Evolutionary conservation across 768 basidiomycete genomes (phyloP).

Genomic region (Pisolithus albus): DNA sequence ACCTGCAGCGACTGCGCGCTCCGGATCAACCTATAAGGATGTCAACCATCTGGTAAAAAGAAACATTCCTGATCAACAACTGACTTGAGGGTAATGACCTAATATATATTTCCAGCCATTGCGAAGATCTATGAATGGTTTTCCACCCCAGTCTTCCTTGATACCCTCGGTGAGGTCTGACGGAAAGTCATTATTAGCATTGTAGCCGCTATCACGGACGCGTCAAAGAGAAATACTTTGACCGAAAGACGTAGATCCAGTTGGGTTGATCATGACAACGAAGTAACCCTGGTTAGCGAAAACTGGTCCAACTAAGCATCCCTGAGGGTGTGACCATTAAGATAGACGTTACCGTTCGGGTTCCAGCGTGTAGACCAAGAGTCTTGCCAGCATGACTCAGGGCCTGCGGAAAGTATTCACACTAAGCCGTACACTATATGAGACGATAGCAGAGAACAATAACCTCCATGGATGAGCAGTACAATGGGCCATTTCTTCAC

Average conservation of each 20-base stretch:
- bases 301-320: slow-evolving; percentile 30
- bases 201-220: background rate
- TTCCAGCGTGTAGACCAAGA: slow-evolving; percentile 93
- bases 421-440: background rate
- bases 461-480: slow-evolving; percentile 76
- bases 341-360: slow-evolving; percentile 51
- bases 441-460: slow-evolving; percentile 2
- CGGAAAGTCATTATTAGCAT: background rate
- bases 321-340: background rate
- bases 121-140: slow-evolving; percentile 71
- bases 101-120: slow-evolving; percentile 70
- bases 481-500: slow-evolving; percentile 74
- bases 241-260: slow-evolving; percentile 89
- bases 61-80: slow-evolving; percentile 1
- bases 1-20: slow-evolving; percentile 70
- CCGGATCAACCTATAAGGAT: slow-evolving; percentile 52
- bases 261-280: slow-evolving; percentile 83
- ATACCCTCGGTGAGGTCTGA: slow-evolving; percentile 78
- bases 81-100: slow-evolving; percentile 62
- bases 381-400: slow-evolving; percentile 85
- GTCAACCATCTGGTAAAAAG: background rate
- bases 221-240: slow-evolving; percentile 44
- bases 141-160: slow-evolving; percentile 77
- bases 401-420: slow-evolving; percentile 36
- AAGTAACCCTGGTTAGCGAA: slow-evolving; percentile 90